A percentile compares a stretch with the other conserved stretches of the same genome.
Conservation (phyloP, 2,329 filamentous ascomycete species). For the Pezicula radicicola region DNA sequence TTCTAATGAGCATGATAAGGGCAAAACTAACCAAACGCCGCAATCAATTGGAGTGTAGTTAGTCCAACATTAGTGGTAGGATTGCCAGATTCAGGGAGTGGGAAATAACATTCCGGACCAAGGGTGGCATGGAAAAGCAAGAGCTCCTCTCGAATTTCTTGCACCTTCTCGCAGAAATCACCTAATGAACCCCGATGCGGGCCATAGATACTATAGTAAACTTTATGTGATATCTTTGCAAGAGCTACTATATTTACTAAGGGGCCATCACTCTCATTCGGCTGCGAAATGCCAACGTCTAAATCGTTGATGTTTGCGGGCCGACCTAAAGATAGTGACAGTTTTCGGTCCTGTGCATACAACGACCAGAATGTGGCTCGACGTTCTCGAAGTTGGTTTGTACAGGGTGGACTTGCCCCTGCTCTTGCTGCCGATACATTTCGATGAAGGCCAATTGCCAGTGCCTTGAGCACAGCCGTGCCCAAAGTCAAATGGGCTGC, state of each 20-base stretch:
- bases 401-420: neutral
- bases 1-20: neutral
- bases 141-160: constrained; percentile 3
- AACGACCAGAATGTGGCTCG: constrained; percentile 7
- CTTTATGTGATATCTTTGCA: constrained; percentile 5
- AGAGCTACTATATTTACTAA: constrained; percentile 1
- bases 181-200: constrained; percentile 1
- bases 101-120: constrained; percentile 1
- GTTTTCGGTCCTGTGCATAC: constrained; percentile 5
- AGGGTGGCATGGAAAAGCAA: constrained; percentile 5
- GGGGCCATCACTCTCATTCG: neutral
- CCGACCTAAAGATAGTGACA: constrained; percentile 7
- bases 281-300: constrained; percentile 4
- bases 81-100: neutral
- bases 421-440: neutral
- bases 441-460: constrained; percentile 4
- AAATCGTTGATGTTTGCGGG: constrained; percentile 6
- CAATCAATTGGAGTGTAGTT: too few relatives aligned
- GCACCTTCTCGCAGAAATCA: constrained; percentile 5
- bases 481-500: neutral
- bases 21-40: neutral
- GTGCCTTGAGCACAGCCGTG: constrained; percentile 4
- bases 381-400: constrained; percentile 2
- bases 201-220: constrained; percentile 6
- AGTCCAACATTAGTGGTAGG: neutral